phyloP scores from a whole-genome alignment of 2,329 filamentous ascomycete genomes.

The Sporothrix pseudoabietina region DNA sequence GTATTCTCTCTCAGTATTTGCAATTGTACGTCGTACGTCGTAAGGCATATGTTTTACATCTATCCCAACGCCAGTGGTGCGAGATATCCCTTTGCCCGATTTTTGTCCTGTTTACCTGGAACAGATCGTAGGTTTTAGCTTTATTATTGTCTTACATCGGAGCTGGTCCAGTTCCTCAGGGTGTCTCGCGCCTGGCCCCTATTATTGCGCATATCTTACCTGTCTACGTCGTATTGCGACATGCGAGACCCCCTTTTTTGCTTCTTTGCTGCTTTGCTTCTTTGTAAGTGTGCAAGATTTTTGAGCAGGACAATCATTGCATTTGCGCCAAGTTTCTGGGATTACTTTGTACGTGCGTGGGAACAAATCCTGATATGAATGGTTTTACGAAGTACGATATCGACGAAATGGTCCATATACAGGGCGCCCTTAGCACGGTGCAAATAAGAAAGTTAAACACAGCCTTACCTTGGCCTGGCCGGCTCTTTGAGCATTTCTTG shows the following conservation, averaged over 20 bases:
- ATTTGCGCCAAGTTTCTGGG: not conserved
- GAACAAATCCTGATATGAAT: not conserved
- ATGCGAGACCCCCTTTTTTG: not conserved
- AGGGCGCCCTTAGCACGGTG: not conserved
- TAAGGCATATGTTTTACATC: not conserved
- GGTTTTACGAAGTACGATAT: not conserved
- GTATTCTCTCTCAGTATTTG: not conserved
- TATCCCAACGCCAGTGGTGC: not conserved
- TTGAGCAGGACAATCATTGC: not conserved
- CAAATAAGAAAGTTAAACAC: slow-evolving; percentile 8
- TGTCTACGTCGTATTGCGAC: not conserved
- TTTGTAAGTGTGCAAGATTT: not conserved
- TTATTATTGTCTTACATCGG: slow-evolving; percentile 23
- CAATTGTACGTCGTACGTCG: not conserved
- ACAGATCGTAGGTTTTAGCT: slow-evolving; percentile 23
- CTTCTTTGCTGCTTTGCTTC: not conserved
- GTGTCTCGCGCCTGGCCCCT: not conserved
- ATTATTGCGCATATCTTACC: not conserved
- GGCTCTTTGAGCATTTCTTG: not conserved
- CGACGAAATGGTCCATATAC: not conserved
- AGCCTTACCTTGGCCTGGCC: not conserved
- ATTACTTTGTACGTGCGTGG: not conserved
- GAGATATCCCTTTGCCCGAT: not conserved
- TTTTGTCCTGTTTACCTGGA: slow-evolving; percentile 9
- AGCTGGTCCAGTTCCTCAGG: not conserved